Percentiles rank a stretch among this genome's conserved stretches.
These are phyloP conservation scores for Globisporangium megalacanthum DNA, from an alignment of 352 stramenopile species.

Conservation along the genomic window DNA sequence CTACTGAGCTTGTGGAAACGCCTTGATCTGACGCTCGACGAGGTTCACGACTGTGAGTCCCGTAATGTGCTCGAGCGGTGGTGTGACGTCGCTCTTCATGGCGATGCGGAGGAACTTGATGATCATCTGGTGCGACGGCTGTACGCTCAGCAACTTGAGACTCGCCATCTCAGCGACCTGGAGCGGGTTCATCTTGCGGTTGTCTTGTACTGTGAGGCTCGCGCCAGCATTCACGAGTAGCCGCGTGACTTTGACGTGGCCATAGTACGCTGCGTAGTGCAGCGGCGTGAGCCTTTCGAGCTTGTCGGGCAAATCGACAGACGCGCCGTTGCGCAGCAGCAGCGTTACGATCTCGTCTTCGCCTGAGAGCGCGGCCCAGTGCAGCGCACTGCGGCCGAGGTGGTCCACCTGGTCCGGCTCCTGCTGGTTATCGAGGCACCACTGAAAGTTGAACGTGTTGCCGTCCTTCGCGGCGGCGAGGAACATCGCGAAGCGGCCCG, in stretches of 20 bases:
- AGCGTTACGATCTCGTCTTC: conserved; percentile 52
- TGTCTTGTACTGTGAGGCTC: conserved; percentile 40
- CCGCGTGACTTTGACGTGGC: conserved; percentile 63
- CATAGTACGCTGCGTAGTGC: conserved; percentile 74
- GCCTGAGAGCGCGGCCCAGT: conserved; percentile 57
- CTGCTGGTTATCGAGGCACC: conserved; percentile 58
- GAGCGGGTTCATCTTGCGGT: conserved; percentile 60
- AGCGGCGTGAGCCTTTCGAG: conserved; percentile 58
- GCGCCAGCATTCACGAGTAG: conserved; percentile 53
- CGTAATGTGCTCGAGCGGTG: conserved; percentile 68
- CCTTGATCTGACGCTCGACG: conserved; percentile 55
- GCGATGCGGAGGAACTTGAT: conserved; percentile 73
- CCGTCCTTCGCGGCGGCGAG: conserved; percentile 43
- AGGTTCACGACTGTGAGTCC: conserved; percentile 63
- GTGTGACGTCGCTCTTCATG: conserved; percentile 71
- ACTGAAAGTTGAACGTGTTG: conserved; percentile 39
- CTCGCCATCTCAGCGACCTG: conserved; percentile 73
- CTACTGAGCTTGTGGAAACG: conserved; percentile 26
- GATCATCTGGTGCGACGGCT: conserved; percentile 83
- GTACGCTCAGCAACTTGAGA: conserved; percentile 65
- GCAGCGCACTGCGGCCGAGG: conserved; percentile 54
- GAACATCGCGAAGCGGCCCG: conserved; percentile 58
- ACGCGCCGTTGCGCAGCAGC: conserved; percentile 61
- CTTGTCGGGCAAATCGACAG: conserved; percentile 49
- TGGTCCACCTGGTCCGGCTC: conserved; percentile 56